phyloP scores from a whole-genome alignment of 176 grass and related monocot genomes.

The Zoysia pacifica region DNA sequence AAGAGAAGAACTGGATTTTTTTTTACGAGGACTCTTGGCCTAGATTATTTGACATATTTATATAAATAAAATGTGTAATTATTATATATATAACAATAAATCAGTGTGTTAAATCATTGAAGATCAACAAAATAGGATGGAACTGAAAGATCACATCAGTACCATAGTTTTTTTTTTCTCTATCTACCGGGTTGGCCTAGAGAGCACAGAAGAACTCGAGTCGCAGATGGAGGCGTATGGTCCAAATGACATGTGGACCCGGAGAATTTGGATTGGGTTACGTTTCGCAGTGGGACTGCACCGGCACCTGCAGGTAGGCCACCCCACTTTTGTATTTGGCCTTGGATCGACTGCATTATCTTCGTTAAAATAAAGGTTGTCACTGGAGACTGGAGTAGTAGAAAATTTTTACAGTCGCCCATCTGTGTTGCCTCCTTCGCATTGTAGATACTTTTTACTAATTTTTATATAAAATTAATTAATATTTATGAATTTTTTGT shows the following conservation, averaged over 20 bases:
- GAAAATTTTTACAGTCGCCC: neutral
- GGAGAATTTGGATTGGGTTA: constrained; percentile 3
- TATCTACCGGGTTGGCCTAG: constrained; percentile 43
- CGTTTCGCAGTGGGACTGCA: neutral
- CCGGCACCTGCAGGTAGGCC: neutral
- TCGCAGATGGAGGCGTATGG: neutral
- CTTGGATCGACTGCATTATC: neutral
- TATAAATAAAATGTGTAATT: too few relatives aligned
- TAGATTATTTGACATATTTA: too few relatives aligned
- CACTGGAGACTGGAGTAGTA: neutral
- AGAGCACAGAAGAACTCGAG: constrained; percentile 27
- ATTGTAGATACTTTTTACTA: too few relatives aligned
- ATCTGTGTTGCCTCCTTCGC: neutral
- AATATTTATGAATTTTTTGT: too few relatives aligned
- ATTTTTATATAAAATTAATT: too few relatives aligned
- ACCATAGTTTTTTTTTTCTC: constrained; percentile 3
- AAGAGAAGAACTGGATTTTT: neutral
- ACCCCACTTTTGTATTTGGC: neutral
- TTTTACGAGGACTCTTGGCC: too few relatives aligned
- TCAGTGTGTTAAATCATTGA: too few relatives aligned
- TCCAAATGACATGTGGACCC: constrained; percentile 11
- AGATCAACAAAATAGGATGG: neutral
- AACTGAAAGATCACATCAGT: constrained; percentile 42
- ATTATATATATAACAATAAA: too few relatives aligned
- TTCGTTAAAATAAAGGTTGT: neutral